These are phyloP conservation scores for Malus hybrid DNA, from an alignment of 331 rosid genomes.

Conservation along the genomic window DNA sequence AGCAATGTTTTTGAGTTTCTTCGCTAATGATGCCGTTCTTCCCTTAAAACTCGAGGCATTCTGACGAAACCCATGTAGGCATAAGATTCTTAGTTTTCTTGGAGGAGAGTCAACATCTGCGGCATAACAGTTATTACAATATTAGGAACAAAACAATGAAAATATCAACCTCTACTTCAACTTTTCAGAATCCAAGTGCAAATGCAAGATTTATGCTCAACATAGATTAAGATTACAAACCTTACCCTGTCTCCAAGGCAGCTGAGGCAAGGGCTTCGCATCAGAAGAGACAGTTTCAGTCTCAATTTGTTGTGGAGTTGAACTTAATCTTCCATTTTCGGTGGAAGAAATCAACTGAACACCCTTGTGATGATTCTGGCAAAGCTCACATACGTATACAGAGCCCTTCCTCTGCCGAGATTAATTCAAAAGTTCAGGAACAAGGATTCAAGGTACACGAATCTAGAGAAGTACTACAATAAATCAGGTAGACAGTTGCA, in stretches of 20 bases:
- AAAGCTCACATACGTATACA: constrained; percentile 64
- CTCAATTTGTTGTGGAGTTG: constrained; percentile 21
- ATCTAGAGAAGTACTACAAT: not conserved
- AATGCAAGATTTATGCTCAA: too few relatives aligned
- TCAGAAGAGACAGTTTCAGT: constrained; percentile 22
- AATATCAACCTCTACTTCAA: too few relatives aligned
- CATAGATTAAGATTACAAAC: constrained; percentile 36
- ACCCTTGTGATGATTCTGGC: constrained; percentile 67
- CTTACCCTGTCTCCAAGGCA: constrained; percentile 65
- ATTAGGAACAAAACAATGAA: too few relatives aligned
- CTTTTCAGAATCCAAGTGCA: too few relatives aligned
- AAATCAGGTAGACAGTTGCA: not conserved
- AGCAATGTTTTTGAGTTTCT: constrained; percentile 64
- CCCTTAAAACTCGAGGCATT: constrained; percentile 87
- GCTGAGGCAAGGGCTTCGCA: constrained; percentile 25
- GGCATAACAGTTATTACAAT: too few relatives aligned
- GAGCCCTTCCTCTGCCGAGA: constrained; percentile 41
- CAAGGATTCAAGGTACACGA: not conserved
- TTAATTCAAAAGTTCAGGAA: constrained; percentile 19
- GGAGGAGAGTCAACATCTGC: constrained; percentile 47
- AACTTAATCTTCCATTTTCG: constrained; percentile 31
- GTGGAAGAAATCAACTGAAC: constrained; percentile 20
- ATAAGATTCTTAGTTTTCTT: constrained; percentile 64
- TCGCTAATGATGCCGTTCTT: constrained; percentile 81
- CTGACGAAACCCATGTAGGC: constrained; percentile 95